Conservation (phyloP, 495 filamentous ascomycete species). For the Podospora conica region DNA sequence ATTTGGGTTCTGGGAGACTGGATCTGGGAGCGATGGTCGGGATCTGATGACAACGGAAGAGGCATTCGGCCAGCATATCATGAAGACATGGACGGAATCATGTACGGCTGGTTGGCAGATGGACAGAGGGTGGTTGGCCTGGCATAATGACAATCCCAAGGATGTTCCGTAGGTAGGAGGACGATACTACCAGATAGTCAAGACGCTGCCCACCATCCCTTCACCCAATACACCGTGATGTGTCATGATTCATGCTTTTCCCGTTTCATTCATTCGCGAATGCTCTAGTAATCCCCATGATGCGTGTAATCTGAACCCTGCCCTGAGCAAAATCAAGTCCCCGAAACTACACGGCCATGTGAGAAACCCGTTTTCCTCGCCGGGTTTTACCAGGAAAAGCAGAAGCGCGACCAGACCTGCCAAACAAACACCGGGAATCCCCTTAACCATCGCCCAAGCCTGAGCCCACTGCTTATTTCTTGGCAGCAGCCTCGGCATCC, state of each 20-base stretch:
- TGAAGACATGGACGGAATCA: background rate
- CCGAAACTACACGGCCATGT: conserved; percentile 27
- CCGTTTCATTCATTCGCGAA: conserved; percentile 33
- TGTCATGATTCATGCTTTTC: conserved; percentile 33
- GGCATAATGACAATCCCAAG: background rate
- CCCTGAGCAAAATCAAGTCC: conserved; percentile 19
- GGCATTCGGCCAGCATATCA: background rate
- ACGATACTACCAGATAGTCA: background rate
- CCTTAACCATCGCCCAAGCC: conserved; percentile 21
- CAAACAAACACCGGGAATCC: conserved; percentile 37
- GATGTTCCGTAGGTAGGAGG: background rate
- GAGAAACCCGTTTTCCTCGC: conserved; percentile 22
- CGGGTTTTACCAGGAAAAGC: conserved; percentile 33
- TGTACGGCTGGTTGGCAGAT: background rate
- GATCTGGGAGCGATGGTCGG: background rate
- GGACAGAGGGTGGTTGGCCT: background rate
- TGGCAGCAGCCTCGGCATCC: conserved; percentile 71
- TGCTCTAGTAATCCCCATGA: conserved; percentile 36
- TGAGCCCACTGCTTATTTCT: conserved; percentile 67
- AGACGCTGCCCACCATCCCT: background rate
- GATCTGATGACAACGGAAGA: background rate
- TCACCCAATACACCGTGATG: background rate
- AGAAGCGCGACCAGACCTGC: conserved; percentile 41
- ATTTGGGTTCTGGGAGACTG: background rate
- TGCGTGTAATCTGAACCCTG: conserved; percentile 29